Conservation (phyloP, 148 eudicot genomes). For the Amaranthus cruentus region DNA sequence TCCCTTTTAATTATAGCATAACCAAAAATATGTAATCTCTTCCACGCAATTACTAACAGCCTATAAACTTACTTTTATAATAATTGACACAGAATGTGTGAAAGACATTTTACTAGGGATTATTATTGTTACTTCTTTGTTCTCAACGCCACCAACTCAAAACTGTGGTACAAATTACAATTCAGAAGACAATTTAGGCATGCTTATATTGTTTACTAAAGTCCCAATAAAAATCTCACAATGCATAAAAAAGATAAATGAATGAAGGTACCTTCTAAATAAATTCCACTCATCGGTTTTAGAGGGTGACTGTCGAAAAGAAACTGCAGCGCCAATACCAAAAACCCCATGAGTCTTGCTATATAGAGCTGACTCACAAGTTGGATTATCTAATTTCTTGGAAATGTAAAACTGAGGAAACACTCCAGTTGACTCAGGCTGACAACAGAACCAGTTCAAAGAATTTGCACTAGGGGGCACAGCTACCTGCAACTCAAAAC, state of each 20-base stretch:
- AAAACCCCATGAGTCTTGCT: constrained; percentile 52
- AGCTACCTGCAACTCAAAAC: constrained; percentile 49
- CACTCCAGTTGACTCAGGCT: constrained; percentile 50
- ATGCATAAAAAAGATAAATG: not conserved
- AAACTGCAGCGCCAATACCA: constrained; percentile 76
- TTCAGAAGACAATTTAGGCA: no score
- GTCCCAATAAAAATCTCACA: not conserved
- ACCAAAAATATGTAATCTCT: no score
- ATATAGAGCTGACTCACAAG: constrained; percentile 26
- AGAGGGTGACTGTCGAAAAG: constrained; percentile 35
- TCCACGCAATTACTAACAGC: no score
- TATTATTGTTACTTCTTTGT: no score
- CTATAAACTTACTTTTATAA: no score
- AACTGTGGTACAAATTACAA: no score
- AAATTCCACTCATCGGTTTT: constrained; percentile 31
- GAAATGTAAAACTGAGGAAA: constrained; percentile 82
- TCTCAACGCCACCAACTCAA: no score
- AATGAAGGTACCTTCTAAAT: constrained; percentile 46
- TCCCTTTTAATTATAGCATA: no score
- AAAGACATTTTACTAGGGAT: no score
- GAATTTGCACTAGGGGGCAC: constrained; percentile 80
- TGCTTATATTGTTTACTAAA: no score
- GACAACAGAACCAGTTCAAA: constrained; percentile 68
- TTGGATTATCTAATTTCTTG: constrained; percentile 37
- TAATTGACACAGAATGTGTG: no score